These are phyloP conservation scores for Coniferiporia sulphurascens DNA, from an alignment of 1,284 basidiomycete species.

Conservation along the genomic window DNA sequence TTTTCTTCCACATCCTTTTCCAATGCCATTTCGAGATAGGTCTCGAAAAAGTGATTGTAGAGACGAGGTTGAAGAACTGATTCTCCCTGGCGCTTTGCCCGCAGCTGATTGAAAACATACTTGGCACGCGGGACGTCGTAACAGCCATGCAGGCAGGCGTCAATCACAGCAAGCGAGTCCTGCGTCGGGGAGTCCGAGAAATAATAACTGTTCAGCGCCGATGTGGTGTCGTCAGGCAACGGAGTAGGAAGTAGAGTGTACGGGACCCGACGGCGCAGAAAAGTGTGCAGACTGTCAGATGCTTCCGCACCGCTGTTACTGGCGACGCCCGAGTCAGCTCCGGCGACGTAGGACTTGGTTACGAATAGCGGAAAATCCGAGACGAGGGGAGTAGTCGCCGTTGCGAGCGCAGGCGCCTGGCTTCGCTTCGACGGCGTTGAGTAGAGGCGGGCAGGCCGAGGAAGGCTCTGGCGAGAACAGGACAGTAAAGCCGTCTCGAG, in stretches of 20 bases:
- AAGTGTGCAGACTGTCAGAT: slow-evolving; percentile 36
- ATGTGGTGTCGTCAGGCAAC: slow-evolving; percentile 41
- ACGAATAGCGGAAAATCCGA: slow-evolving; percentile 40
- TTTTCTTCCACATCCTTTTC: slow-evolving; percentile 38
- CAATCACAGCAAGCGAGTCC: slow-evolving; percentile 70
- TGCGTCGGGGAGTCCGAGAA: slow-evolving; percentile 60
- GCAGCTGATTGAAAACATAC: slow-evolving; percentile 58
- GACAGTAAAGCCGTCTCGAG: slow-evolving; percentile 60
- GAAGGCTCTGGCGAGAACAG: slow-evolving; percentile 59
- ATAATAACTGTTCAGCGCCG: slow-evolving; percentile 46
- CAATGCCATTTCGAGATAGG: slow-evolving; percentile 57
- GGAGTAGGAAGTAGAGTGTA: slow-evolving; percentile 64
- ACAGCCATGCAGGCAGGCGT: slow-evolving; percentile 69
- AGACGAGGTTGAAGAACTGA: slow-evolving; percentile 36
- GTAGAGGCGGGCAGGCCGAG: slow-evolving; percentile 62
- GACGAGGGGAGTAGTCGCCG: slow-evolving; percentile 32
- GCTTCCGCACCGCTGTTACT: not conserved
- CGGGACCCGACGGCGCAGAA: slow-evolving; percentile 41
- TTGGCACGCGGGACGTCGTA: slow-evolving; percentile 71
- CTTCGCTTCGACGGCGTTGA: slow-evolving; percentile 52
- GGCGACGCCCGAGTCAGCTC: slow-evolving; percentile 3
- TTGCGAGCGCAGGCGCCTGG: slow-evolving; percentile 48
- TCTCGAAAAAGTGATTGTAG: slow-evolving; percentile 54
- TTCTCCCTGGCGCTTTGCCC: slow-evolving; percentile 31
- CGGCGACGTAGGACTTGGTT: slow-evolving; percentile 19